phyloP scores from a whole-genome alignment of 23 red algal species.

The Pyropia yezoensis region DNA sequence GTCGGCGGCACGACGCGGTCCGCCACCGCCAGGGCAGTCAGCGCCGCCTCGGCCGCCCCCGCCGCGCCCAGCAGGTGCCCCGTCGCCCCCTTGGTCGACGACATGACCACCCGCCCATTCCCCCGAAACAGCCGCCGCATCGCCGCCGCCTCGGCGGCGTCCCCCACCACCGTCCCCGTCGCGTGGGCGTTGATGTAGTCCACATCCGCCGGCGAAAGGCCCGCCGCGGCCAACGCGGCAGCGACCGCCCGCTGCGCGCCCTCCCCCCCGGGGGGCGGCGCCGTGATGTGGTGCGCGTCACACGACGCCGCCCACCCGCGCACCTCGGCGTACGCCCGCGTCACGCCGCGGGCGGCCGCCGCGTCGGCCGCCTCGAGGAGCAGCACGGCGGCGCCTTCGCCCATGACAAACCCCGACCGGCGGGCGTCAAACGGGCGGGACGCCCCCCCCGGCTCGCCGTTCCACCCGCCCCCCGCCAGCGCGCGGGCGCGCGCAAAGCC shows the following conservation, averaged over 20 bases:
- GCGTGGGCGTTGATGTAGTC: constrained; percentile 88
- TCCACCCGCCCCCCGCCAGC: constrained; percentile 12
- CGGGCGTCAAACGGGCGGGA: constrained; percentile 64
- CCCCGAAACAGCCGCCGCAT: constrained; percentile 42
- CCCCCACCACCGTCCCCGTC: constrained; percentile 60
- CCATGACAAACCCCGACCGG: constrained; percentile 68
- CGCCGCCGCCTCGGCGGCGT: constrained; percentile 34
- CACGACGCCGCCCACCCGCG: constrained; percentile 27
- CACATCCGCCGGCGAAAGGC: constrained; percentile 20
- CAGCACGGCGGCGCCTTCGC: constrained; percentile 64
- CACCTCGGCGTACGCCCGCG: constrained; percentile 41
- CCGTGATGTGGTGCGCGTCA: constrained; percentile 77
- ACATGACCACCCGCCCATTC: constrained; percentile 15
- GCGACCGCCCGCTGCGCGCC: constrained; percentile 46
- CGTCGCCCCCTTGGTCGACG: constrained; percentile 69
- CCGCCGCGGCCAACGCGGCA: constrained; percentile 12
- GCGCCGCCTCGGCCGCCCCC: constrained; percentile 78
- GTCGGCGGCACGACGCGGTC: constrained; percentile 42
- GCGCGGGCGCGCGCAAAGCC: constrained; percentile 60
- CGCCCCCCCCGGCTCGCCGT: background rate
- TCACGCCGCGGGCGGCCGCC: constrained; percentile 9
- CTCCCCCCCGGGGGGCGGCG: constrained; percentile 29
- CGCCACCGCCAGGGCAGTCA: constrained; percentile 43
- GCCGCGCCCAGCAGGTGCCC: constrained; percentile 75
- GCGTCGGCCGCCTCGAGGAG: constrained; percentile 45